Evolutionary conservation across 2,329 filamentous ascomycete species (phyloP).

Genomic region (Alternaria longipes): DNA sequence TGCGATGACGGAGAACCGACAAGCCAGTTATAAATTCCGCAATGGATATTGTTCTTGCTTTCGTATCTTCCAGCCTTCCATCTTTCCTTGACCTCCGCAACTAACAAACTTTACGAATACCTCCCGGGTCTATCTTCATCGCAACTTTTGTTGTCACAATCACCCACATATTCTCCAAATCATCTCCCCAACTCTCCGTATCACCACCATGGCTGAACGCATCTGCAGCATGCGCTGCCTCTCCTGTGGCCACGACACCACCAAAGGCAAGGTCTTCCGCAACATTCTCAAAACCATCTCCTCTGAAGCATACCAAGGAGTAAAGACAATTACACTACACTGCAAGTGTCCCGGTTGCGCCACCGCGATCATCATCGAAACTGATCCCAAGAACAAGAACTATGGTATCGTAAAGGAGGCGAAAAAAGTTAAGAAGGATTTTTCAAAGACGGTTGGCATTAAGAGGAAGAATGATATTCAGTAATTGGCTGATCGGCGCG

Average conservation of each 20-base stretch:
- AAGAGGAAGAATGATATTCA: neutral
- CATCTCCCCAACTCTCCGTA: no score
- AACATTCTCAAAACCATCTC: neutral
- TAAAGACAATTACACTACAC: fast-evolving
- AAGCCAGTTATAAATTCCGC: no score
- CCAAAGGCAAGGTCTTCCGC: neutral
- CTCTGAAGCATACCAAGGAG: fast-evolving
- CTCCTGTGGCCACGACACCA: neutral
- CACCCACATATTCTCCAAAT: neutral
- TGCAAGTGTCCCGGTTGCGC: neutral
- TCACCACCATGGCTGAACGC: neutral
- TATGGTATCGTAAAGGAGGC: neutral
- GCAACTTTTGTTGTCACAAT: neutral
- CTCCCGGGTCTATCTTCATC: neutral
- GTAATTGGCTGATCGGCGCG: no score
- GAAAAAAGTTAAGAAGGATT: neutral
- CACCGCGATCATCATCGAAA: neutral
- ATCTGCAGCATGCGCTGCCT: conserved; percentile 3
- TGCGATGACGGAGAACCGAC: no score
- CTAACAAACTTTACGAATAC: neutral
- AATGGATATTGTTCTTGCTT: no score
- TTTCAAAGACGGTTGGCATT: neutral
- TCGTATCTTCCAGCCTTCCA: neutral
- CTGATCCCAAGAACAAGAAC: neutral
- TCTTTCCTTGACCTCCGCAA: neutral